Base-by-base conservation (phyloP, 345 rosid genomes). In the Diplotaxis tenuifolia region DNA sequence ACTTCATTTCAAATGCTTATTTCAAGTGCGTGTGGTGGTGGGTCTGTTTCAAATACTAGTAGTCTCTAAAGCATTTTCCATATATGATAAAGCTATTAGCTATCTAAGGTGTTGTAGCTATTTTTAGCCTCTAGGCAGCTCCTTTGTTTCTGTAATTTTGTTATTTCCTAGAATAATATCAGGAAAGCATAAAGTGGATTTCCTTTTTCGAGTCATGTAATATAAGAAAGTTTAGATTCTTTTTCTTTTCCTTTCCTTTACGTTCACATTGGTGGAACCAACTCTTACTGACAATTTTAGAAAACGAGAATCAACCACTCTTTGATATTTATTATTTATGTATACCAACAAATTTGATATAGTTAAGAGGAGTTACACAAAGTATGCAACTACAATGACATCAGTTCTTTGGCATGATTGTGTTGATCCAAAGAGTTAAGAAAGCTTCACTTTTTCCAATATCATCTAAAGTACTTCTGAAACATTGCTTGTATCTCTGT, bases 11-110 rank as follows among this genome's bases (percentile, higher is more conserved):
- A 93, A 20, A 88, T 86, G 78, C 86, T 88, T 29, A 69, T 88
- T 69, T 85, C 92, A 2, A 88, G 86, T 55, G 83, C 96, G 4
- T 84, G 88, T 84, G 92, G 84, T 68, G 91, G 80, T 62, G 83
- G 81, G 5, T 74, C 81, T n/a, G 65, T 82, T 52, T 78, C 80
- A 69, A 69, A 78, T 73, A 55, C 68, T 82, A 59, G 31, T 82
- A 59, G 31, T 66, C 20, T 52, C 19, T 77, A 59, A 77, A 55
- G 75, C 25, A 25, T 32, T 62, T 75, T 20, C 65, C 14, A 61
- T 57, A 57, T 70, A 47, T 70, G 29, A 6, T 27, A 15, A 49
- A 55, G 62, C 31, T 77, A 58, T 77, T 71, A 14, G 28, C 71
- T 71, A 27, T 77, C 68, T 53, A 66, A 70, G 71, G 59, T 71